Evolutionary conservation across 2,329 filamentous ascomycete genomes (phyloP), one percentile per base, ranked within the genome.

Genomic region (Cladosporium sp.): DNA sequence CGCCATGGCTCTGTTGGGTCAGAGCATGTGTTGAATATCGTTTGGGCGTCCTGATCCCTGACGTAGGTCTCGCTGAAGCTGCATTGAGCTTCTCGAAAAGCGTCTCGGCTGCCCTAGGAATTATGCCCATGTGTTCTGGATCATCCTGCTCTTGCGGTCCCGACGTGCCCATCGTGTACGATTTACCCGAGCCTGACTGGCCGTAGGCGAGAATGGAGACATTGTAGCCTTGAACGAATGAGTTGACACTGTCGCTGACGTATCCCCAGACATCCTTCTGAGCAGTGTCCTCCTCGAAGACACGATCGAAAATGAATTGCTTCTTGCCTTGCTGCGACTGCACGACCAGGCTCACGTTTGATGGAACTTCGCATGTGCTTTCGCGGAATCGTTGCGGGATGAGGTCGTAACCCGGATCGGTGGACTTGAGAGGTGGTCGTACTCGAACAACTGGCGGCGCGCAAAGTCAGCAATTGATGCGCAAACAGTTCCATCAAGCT

Each of bases 141-240:
- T 72, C 62, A 56, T 59, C 59, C 61, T 71, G 68, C 69, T 97
- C 92, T 20, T 75, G 75, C 1, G 92, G 90, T 4, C 92, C 92
- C 0, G 93, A 92, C 0, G 94, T 99, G 59, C 94, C 94, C 94
- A 99, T 99, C 0, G 94, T 99, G 72, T 96, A 97, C 2, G 93
- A 97, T 77, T 99, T 99, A 67, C 94, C 94, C 11, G 94, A 92
- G 59, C 94, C 94, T 28, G 94, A 99, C 78, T 99, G 94, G 65
- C 94, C 94, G 70, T 99, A 99, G 50, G 94, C 94, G 67, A 99
- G 80, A 51, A 99, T 85, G 3, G 94, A 99, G 60, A 99, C 94
- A 84, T 99, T 99, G 83, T 97, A 99, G 57, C 94, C 94, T 71
- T 97, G 91, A 1, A 94, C 80, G 67, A 99, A 99, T 2, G 92